These are phyloP conservation scores for Microglena sp. DNA, from an alignment of 139 green algal genomes.

Conservation along the genomic window DNA sequence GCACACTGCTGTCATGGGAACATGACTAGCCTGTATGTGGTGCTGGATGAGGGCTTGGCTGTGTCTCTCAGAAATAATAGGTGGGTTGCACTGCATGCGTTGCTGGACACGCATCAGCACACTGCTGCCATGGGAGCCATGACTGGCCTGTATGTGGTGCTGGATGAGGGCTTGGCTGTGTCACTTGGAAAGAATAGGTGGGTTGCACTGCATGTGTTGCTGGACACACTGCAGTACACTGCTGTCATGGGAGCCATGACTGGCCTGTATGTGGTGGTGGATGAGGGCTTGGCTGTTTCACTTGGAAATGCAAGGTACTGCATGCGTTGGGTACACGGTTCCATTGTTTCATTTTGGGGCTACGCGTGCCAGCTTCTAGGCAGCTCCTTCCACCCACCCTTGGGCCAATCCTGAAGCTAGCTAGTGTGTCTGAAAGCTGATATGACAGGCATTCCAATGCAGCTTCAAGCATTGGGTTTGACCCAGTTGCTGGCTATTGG, in stretches of 20 bases:
- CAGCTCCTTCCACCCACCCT: no score
- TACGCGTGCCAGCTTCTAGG: no score
- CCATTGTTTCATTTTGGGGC: no score
- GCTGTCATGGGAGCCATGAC: conserved; percentile 59
- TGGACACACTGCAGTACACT: conserved; percentile 55
- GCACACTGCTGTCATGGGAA: no score
- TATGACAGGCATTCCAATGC: no score
- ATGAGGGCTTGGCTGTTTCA: conserved; percentile 60
- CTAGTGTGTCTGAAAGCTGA: no score
- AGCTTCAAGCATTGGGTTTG: no score
- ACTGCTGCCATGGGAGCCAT: conserved; percentile 59
- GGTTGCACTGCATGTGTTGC: conserved; percentile 15
- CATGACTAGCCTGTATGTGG: no score
- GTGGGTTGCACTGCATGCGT: conserved; percentile 8
- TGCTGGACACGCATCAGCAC: conserved; percentile 53
- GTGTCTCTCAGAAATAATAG: neutral
- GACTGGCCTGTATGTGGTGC: conserved; percentile 48
- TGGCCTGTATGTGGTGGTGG: conserved; percentile 52
- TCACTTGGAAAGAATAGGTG: conserved; percentile 53
- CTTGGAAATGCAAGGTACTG: conserved; percentile 52
- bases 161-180: conserved; percentile 66
- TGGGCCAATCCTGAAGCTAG: no score
- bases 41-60: no score
- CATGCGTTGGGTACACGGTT: no score
- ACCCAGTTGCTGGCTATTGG: no score